Base-by-base conservation (phyloP, 495 filamentous ascomycete genomes). In the Penicillium psychrofluorescens region DNA sequence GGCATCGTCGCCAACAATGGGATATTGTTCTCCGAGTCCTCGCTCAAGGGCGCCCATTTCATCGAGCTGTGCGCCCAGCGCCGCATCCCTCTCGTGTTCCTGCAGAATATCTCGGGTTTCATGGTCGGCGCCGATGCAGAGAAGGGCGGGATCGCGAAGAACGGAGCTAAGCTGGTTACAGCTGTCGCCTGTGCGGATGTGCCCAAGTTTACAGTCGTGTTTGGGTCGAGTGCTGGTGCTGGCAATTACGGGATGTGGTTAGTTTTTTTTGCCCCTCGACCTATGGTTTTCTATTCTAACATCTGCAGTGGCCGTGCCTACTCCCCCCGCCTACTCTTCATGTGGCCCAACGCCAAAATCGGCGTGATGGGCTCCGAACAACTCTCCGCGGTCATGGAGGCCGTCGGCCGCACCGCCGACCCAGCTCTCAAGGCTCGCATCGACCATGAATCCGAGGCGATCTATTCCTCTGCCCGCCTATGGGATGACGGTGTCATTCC, bases 401-500 rank as follows among this genome's bases (percentile, higher is more conserved):
- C 90, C 2, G 94, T 98, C 0, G 90, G 92, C 7, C 85, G 86
- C 62, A 76, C 74, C 11, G 85, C 80, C 1, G 91, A 97, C 61
- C 84, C 86, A 1, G 83, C 83, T 43, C 68, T 98, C 40, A 88
- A 84, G 63, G 78, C 75, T 10, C 68, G 92, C 29, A 97, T 98
- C 52, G 94, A 97, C 56, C 72, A 77, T 16, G 94, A 98, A 70
- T 95, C 87, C 37, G 84, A 92, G 47, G 91, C 88, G 0, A 79
- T 84, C 0, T 98, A 88, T 59, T 90, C 87, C 2, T 85, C 79
- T 32, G 92, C 92, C 12, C 78, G 94, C 43, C 58, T 98, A 48
- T 98, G 92, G 92, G 91, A 98, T 60, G 92, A 98, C 58, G 92
- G 92, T 3, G 78, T 98, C 4, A 95, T 97, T 45, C 86, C 86